These are phyloP conservation scores for Darksidea phi DNA, from an alignment of 495 filamentous ascomycete genomes.

Conservation along the genomic window DNA sequence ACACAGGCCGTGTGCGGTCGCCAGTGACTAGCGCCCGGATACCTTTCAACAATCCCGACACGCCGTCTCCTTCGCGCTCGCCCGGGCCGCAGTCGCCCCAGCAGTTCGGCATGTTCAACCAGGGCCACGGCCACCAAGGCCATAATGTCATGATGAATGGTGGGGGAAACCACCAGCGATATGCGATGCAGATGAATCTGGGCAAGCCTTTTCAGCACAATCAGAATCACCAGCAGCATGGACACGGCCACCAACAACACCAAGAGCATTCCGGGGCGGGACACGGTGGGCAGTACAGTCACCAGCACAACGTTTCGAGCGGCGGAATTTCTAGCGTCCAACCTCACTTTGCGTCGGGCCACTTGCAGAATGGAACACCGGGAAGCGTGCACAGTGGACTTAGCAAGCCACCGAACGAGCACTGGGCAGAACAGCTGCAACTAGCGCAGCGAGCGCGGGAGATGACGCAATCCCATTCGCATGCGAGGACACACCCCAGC, in stretches of 20 bases:
- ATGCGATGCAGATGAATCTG: conserved; percentile 63
- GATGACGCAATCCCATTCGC: conserved; percentile 62
- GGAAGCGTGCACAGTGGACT: conserved; percentile 56
- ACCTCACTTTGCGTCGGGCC: conserved; percentile 70
- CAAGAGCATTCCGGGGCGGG: conserved; percentile 68
- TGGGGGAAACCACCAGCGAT: conserved; percentile 59
- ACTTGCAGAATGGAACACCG: conserved; percentile 72
- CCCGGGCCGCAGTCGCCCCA: conserved; percentile 65
- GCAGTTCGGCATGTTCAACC: conserved; percentile 77
- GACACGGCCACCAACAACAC: conserved; percentile 72
- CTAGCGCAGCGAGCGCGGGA: conserved; percentile 69
- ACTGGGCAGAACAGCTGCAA: conserved; percentile 86
- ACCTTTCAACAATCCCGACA: conserved; percentile 52
- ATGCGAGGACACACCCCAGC: conserved; percentile 58
- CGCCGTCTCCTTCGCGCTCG: conserved; percentile 69
- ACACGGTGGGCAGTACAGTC: conserved; percentile 50
- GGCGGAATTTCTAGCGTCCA: conserved; percentile 71
- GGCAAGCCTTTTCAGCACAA: conserved; percentile 60
- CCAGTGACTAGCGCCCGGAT: conserved; percentile 49
- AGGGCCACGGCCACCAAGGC: conserved; percentile 68
- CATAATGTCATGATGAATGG: conserved; percentile 78
- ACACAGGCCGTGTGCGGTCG: conserved; percentile 58
- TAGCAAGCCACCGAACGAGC: conserved; percentile 66
- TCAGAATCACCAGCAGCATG: conserved; percentile 41
- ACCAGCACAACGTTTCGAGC: conserved; percentile 78